Evolutionary conservation across 441 rosid genomes (phyloP).

Genomic region (Melastoma candidum): DNA sequence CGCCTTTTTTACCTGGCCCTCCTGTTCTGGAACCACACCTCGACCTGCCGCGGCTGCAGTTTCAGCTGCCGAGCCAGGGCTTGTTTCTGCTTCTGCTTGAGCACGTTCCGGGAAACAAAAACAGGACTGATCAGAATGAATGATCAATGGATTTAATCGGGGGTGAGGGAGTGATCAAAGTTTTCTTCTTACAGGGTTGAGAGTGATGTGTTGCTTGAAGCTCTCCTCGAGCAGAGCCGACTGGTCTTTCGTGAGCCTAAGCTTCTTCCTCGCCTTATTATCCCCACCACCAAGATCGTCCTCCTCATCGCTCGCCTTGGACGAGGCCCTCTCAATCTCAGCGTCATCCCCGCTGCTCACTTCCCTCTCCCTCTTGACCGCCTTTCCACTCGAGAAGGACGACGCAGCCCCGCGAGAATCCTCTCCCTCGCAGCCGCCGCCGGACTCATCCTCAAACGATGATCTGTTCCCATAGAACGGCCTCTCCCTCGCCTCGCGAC

Average conservation of each 20-base stretch:
- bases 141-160: no score
- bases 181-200: constrained; percentile 42
- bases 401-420: constrained; percentile 55
- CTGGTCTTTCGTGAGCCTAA: constrained; percentile 58
- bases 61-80: constrained; percentile 52
- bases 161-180: background rate
- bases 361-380: constrained; percentile 52
- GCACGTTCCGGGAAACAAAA: background rate
- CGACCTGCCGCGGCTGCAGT: constrained; percentile 59
- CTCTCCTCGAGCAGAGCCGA: constrained; percentile 57
- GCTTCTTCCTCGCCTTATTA: constrained; percentile 50
- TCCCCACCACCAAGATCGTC: constrained; percentile 27
- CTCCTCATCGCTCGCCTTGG: constrained; percentile 44
- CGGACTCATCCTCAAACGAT: constrained; percentile 13
- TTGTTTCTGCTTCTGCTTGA: constrained; percentile 46
- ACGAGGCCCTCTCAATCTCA: constrained; percentile 50
- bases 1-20: constrained; percentile 46
- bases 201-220: constrained; percentile 65
- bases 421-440: constrained; percentile 36
- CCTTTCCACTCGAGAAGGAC: constrained; percentile 68
- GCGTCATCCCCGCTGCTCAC: constrained; percentile 51
- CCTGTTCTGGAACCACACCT: constrained; percentile 70
- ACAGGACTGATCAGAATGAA: background rate
- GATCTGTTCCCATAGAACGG: constrained; percentile 12
- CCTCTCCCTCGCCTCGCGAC: constrained; percentile 3